phyloP scores from a whole-genome alignment of 2,329 filamentous ascomycete genomes.

The Aureobasidium sp. region DNA sequence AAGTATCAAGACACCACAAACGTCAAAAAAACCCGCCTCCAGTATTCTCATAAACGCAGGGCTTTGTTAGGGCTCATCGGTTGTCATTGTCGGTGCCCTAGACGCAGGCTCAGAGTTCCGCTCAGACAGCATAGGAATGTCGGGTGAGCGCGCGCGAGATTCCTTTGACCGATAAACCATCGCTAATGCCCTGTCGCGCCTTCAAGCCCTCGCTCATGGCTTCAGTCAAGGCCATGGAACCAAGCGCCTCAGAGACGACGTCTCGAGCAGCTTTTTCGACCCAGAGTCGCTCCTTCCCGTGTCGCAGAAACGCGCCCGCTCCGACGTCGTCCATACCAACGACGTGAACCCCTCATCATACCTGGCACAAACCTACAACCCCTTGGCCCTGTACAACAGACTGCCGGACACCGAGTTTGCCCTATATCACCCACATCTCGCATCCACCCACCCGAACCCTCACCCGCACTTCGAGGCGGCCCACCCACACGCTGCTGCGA shows the following conservation, averaged over 20 bases:
- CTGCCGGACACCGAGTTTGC: neutral
- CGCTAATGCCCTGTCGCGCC: neutral
- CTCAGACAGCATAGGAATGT: neutral
- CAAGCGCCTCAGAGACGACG: slow-evolving; percentile 1
- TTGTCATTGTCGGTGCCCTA: neutral
- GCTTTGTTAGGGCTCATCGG: slow-evolving; percentile 4
- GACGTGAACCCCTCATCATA: neutral
- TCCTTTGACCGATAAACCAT: neutral
- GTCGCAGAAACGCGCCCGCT: neutral
- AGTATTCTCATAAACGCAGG: neutral
- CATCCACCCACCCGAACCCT: neutral
- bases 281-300: neutral
- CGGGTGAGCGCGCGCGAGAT: neutral
- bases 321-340: neutral
- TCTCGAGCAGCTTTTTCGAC: neutral
- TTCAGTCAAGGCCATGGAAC: neutral
- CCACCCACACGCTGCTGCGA: neutral
- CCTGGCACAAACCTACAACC: neutral
- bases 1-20: neutral
- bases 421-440: neutral
- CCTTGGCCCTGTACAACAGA: neutral
- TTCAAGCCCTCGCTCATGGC: neutral
- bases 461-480: neutral
- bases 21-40: neutral
- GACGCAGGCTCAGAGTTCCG: neutral